Evolutionary conservation across 148 eudicot species (phyloP).

Genomic region (Vaccinium corymbosum): DNA sequence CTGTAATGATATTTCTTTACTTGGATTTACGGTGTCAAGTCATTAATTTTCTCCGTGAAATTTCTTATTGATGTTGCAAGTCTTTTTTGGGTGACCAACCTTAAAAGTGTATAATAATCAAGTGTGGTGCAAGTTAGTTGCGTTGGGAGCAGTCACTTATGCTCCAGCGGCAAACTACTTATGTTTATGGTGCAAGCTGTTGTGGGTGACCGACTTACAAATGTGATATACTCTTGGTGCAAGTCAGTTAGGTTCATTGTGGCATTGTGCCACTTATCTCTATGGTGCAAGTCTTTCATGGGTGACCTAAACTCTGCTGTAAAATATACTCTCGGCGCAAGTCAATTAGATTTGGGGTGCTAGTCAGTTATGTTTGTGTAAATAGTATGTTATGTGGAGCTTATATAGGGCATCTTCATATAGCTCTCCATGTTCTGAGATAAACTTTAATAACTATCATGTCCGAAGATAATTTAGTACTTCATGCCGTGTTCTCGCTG

Average conservation of each 20-base stretch:
- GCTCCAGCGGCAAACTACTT: neutral
- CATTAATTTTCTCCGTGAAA: neutral
- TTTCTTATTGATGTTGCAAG: neutral
- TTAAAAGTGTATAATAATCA: neutral
- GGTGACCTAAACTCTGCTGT: neutral
- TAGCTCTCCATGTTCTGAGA: neutral
- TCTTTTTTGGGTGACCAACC: neutral
- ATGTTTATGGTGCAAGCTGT: neutral
- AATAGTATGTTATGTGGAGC: neutral
- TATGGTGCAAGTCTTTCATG: neutral
- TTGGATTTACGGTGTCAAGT: neutral
- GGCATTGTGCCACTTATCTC: neutral
- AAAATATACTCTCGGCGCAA: neutral
- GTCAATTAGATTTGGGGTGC: neutral
- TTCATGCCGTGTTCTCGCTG: neutral
- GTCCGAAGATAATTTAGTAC: neutral
- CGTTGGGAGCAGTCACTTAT: neutral
- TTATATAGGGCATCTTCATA: neutral
- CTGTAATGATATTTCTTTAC: neutral
- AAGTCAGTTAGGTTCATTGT: neutral
- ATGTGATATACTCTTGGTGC: neutral
- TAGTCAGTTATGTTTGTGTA: neutral
- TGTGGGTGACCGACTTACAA: neutral
- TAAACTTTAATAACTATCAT: neutral
- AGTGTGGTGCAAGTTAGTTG: neutral